Conservation (phyloP, 1,284 basidiomycete genomes). For the Macrocystidia cucumis region DNA sequence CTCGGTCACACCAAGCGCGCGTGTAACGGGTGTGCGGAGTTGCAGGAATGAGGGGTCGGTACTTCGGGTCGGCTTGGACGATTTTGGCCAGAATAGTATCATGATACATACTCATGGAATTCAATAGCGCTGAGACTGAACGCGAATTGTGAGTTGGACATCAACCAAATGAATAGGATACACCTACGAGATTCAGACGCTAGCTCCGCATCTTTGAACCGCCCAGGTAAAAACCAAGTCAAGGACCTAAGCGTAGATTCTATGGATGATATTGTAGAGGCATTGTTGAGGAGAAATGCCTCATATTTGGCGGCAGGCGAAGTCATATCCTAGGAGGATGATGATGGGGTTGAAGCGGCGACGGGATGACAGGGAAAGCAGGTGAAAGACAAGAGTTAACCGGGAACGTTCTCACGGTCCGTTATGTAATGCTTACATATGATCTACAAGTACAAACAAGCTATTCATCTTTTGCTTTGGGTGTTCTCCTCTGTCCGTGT, state of each 20-base stretch:
- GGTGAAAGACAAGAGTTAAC: too few species aligned
- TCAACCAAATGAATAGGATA: slow-evolving; percentile 12
- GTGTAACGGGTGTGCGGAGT: slow-evolving; percentile 76
- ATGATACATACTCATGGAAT: slow-evolving; percentile 80
- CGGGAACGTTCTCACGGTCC: too few species aligned
- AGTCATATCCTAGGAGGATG: too few species aligned
- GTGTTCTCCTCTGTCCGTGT: too few species aligned
- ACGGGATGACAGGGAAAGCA: too few species aligned
- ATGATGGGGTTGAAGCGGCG: too few species aligned
- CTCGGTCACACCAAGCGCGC: slow-evolving; percentile 70
- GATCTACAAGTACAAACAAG: too few species aligned
- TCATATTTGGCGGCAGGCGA: slow-evolving; percentile 61
- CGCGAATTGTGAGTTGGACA: slow-evolving; percentile 6
- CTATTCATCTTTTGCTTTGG: too few species aligned
- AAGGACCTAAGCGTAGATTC: slow-evolving; percentile 86
- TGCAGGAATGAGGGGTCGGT: slow-evolving; percentile 61
- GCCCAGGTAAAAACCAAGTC: slow-evolving; percentile 91
- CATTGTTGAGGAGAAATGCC: slow-evolving; percentile 75
- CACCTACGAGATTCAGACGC: slow-evolving; percentile 85
- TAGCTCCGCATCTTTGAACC: slow-evolving; percentile 95
- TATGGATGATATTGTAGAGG: slow-evolving; percentile 77
- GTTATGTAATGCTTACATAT: too few species aligned
- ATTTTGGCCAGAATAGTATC: slow-evolving; percentile 74
- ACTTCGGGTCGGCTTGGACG: slow-evolving; percentile 53
- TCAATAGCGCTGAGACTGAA: slow-evolving; percentile 65